Evolutionary conservation across 768 basidiomycete genomes (phyloP), one percentile per base, ranked within the genome.

Genomic region (Neoboletus brunneissimus): DNA sequence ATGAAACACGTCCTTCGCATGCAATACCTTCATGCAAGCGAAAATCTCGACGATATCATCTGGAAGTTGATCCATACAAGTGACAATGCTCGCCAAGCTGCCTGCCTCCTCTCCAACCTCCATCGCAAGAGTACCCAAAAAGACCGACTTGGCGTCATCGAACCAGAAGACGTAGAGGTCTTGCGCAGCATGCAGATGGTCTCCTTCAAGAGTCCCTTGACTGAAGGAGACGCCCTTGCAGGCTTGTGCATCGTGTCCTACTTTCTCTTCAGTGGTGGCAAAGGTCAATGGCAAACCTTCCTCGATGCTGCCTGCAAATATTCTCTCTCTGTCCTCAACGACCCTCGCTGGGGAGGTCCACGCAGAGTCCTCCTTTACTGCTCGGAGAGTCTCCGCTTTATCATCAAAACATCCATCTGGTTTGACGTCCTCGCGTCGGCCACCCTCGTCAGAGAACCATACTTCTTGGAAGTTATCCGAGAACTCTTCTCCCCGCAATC

Each of bases 391-490:
- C 79, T 75, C 69, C 81, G 73, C 37, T 91, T 91, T 71, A 85
- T 92, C 67, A 79, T 91, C 73, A 90, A 90, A 71, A 87, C 90
- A 27, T 84, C 88, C 16, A 84, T 92, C 53, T 93, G 91, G 91
- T 91, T 92, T 69, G 91, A 93, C 67, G 88, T 92, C 35, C 78
- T 92, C 50, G 89, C 88, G 8, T 83, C 86, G 1, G 80, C 87
- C 49, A 89, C 89, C n/a, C 84, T 81, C n/a, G 75, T 79, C 58
- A 63, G 77, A 59, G 61, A 72, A 4, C 89, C 91, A 11, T 75
- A 75, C 47, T 85, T 91, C 69, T 71, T 87, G 38, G 32, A 63
- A 4, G 75, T 79, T 41, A 86, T 89, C 64, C 77, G 79, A 23
- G 68, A 70, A 25, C 74, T 93, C 42, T 92, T 85, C 70, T 69